These are phyloP conservation scores for Apophysomyces trapeziformis DNA, from an alignment of 371 early-diverging fungal species.

Conservation along the genomic window DNA sequence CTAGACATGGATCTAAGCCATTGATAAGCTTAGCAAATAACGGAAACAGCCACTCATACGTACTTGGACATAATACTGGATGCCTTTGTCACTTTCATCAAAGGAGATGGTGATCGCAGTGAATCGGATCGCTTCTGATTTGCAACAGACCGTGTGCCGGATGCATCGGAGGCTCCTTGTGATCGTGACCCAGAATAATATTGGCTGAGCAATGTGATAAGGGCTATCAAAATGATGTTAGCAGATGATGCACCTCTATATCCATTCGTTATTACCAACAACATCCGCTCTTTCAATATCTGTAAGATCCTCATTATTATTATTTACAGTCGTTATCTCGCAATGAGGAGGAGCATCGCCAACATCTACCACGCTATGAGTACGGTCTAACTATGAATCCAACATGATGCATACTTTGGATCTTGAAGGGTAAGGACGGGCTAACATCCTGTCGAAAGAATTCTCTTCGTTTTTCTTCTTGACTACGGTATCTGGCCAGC, in stretches of 20 bases:
- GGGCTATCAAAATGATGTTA: conserved; percentile 3
- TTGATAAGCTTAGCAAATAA: background rate
- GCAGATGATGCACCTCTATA: conserved; percentile 1
- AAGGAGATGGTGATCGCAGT: background rate
- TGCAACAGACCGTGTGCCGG: background rate
- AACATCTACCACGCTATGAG: conserved; percentile 8
- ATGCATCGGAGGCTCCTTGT: background rate
- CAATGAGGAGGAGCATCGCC: conserved; percentile 68
- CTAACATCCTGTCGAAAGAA: conserved; percentile 62
- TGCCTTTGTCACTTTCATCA: background rate
- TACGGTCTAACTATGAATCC: background rate
- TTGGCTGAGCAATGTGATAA: conserved; percentile 15
- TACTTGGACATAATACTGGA: background rate
- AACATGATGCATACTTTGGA: conserved; percentile 34
- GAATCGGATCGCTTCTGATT: background rate
- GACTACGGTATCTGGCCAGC: conserved; percentile 57
- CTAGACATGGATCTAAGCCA: background rate
- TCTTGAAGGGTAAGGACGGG: conserved; percentile 63
- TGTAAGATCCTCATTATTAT: conserved; percentile 50
- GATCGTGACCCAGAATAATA: background rate
- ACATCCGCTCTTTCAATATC: conserved; percentile 59
- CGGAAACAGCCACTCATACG: background rate
- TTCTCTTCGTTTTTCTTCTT: conserved; percentile 69
- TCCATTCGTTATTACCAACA: conserved; percentile 34
- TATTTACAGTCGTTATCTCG: conserved; percentile 64